Base-by-base conservation (phyloP, 345 rosid species). In the Moringa oleifera region DNA sequence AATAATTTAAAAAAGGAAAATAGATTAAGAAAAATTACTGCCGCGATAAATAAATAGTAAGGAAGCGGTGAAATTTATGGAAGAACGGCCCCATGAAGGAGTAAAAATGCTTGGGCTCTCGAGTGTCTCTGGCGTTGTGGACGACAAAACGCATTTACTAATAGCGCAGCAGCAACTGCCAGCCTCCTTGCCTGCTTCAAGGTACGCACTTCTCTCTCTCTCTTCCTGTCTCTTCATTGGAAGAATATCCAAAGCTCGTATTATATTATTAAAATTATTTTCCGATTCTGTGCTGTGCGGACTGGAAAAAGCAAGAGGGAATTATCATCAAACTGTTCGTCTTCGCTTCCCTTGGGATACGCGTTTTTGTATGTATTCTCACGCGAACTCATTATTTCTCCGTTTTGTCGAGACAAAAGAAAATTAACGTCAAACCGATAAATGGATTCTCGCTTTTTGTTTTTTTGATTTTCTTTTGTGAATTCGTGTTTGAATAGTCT, bases 61-160 rank as follows among this genome's bases (percentile, higher is more conserved):
- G n/a, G n/a, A n/a, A n/a, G n/a, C n/a, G n/a, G n/a, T n/a, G n/a
- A n/a, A n/a, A n/a, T 28, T 28, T 8, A 5, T 41, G 47, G 12
- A 41, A 41, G 2, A 15, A 41, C 2, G 47, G 1, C 47, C 47
- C 47, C 17, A 41, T 1, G 17, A 15, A 4, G n/a, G n/a, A n/a
- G n/a, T n/a, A n/a, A n/a, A n/a, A n/a, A n/a, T n/a, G n/a, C n/a
- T n/a, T n/a, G n/a, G n/a, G n/a, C n/a, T n/a, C n/a, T n/a, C n/a
- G n/a, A n/a, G n/a, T n/a, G n/a, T n/a, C n/a, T n/a, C n/a, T 36
- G 54, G 21, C 20, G 8, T 0, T 0, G 31, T 9, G 66, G 68
- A 69, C 52, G 77, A 77, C 80, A 72, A 77, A 77, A 51, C 22
- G 77, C 77, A 77, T 72, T 77, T 58, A 58, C 58, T 57, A 18